Base-by-base conservation (phyloP, 306 rosid species). In the Vachellia collinsii region DNA sequence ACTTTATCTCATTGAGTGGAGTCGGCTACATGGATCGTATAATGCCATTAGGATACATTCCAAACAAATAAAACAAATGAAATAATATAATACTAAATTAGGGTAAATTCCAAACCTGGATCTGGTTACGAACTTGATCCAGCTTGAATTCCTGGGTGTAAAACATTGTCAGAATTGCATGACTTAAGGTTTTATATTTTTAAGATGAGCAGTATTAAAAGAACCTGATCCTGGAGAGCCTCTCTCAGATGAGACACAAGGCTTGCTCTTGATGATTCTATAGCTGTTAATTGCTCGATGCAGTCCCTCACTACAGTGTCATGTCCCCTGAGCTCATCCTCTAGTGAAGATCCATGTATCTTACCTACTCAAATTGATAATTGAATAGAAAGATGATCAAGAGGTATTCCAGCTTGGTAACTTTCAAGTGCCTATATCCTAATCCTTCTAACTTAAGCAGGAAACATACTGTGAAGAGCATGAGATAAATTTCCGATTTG, bases 161-260 rank as follows among this genome's bases (percentile, higher is more conserved):
- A 75, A 74, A 65, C 34, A 14, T 61, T 23, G 72, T 80, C 58
- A 90, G 81, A 8, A 73, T 78, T 23, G 63, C 76, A 39, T 73
- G 7, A 17, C 39, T 36, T 59, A 37, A 48, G 29, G 37, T 75
- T 6, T 56, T 53, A 70, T 58, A 34, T 11, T 23, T 75, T 74
- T 62, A 34, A 41, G 8, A 43, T 48, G 22, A 34, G 76, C 64
- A 50, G 65, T 62, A 65, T 48, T 56, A 20, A 54, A 36, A 74
- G 48, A 82, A 91, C 95, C 95, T 91, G 92, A 82, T 91, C 93
- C 78, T 81, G 86, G 82, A 91, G 92, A 82, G 93, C 92, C 78
- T 87, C 92, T 74, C 88, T 87, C 82, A 91, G 77, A 75, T 86
- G 89, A 77, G 90, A 89, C 74, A 89, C 91, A 25, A 91, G 92